Conservation (phyloP, 2,329 filamentous ascomycete genomes). For the Cryphonectria nitschkei region DNA sequence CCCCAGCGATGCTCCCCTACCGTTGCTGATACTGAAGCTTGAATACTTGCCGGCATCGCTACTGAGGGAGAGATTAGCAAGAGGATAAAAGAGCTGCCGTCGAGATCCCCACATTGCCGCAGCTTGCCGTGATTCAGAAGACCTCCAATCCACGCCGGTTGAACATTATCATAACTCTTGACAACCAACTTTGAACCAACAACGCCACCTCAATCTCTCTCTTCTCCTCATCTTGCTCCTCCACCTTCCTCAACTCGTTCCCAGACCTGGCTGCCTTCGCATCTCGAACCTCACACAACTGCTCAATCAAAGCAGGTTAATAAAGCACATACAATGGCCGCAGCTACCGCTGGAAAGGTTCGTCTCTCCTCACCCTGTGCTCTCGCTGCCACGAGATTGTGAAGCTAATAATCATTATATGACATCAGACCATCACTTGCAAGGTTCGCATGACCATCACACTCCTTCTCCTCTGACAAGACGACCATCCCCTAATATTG, state of each 20-base stretch:
- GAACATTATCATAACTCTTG: not conserved
- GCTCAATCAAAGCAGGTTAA: constrained; percentile 24
- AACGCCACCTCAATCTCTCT: not conserved
- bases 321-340: constrained; percentile 20
- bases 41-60: not conserved
- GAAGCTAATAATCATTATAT: constrained; percentile 14
- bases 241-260: not conserved
- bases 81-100: constrained; percentile 4
- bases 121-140: not conserved
- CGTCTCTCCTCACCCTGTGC: not conserved
- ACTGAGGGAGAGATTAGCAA: not conserved
- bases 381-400: not conserved
- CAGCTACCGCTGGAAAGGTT: constrained; percentile 29
- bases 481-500: not conserved
- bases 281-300: not conserved
- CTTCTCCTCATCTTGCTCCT: not conserved
- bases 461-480: not conserved
- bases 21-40: not conserved
- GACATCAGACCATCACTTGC: constrained; percentile 25
- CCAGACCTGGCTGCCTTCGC: constrained; percentile 33
- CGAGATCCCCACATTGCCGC: not conserved
- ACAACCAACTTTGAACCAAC: not conserved
- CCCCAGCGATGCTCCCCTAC: not conserved
- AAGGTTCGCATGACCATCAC: constrained; percentile 18
- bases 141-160: constrained; percentile 14